Evolutionary conservation across 176 grass and related monocot genomes (phyloP).

Genomic region (Rhynchospora pubera): DNA sequence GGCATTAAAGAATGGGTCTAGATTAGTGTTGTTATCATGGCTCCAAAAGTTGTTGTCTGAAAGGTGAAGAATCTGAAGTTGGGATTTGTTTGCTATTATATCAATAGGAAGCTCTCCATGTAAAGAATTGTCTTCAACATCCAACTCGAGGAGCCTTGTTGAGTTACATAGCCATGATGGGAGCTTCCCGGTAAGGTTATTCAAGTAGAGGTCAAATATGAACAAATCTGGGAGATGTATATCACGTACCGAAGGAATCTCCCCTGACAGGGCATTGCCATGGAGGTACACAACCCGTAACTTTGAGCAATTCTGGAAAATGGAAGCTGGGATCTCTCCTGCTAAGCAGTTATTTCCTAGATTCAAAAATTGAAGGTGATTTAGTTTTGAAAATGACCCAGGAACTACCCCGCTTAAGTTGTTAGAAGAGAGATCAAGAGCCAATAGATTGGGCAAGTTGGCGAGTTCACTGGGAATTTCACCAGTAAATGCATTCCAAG

Average conservation of each 20-base stretch:
- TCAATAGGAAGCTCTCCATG: conserved; percentile 39
- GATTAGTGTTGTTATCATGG: conserved; percentile 45
- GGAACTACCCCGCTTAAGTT: conserved; percentile 38
- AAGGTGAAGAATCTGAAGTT: conserved; percentile 41
- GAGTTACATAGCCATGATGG: conserved; percentile 71
- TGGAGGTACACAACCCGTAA: conserved; percentile 34
- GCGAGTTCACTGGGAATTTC: conserved; percentile 52
- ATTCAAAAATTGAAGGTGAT: conserved; percentile 8
- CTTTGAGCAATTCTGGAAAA: conserved; percentile 42
- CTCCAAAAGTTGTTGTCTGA: conserved; percentile 43
- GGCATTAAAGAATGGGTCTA: conserved; percentile 63
- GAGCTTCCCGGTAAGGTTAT: conserved; percentile 38
- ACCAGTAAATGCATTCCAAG: conserved; percentile 39
- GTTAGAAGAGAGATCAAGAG: conserved; percentile 32
- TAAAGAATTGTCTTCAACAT: conserved; percentile 56
- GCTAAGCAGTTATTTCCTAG: conserved; percentile 32
- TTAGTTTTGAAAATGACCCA: conserved; percentile 29
- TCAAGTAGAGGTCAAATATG: conserved; percentile 43
- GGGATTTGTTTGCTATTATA: conserved; percentile 9
- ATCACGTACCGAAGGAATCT: conserved; percentile 27
- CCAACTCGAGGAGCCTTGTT: not conserved
- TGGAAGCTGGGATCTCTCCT: conserved; percentile 35
- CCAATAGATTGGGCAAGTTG: not conserved
- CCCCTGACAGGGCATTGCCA: conserved; percentile 32
- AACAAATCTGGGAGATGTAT: not conserved